Evolutionary conservation across 345 rosid species (phyloP), one percentile per base, ranked within the genome.

Genomic region (Orychophragmus violaceus): DNA sequence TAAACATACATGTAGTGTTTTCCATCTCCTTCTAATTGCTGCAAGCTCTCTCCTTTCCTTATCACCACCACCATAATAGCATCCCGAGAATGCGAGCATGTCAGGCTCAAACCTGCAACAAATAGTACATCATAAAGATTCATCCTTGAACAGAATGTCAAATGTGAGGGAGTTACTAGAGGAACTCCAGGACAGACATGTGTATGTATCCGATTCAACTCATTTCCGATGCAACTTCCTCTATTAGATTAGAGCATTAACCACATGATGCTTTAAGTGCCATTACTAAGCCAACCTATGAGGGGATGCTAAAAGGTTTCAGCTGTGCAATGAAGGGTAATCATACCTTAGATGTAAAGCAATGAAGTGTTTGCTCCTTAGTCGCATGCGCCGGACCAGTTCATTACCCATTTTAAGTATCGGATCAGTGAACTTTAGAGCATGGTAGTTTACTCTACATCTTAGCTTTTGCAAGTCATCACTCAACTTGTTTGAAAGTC

Each of bases 71-170:
- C 99, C 97, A 27, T 95, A 95, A 72, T 95, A 82, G 79, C 99
- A 95, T 65, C 99, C 97, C 19, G 99, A 95, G 87, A 95, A 91
- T 30, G 96, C 99, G 78, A 95, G 91, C 99, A 95, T 95, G 77
- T 91, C 99, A 77, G 99, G 96, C 70, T 95, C 99, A 82, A 87
- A 95, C 91, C 99, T 94, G 87, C 35, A 63, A 78, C 70, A 77
- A 48, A 78, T 18, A 27, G 39, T 36, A 36, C 18, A 54, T 29
- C 16, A 13, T 19, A 39, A 27, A 13, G 53, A 27, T 41, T 54
- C 13, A 17, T 39, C 21, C 32, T 30, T 42, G 53, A 55, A 21
- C 12, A 48, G 30, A 27, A 50, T 19, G 13, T 51, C 25, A 50
- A 8, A 60, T 50, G n/a, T n/a, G 16, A 50, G 37, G 51, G 59